A percentile compares a stretch with the other conserved stretches of the same genome.
Conservation (phyloP, 2,329 filamentous ascomycete genomes). For the Penicillium occitanis region DNA sequence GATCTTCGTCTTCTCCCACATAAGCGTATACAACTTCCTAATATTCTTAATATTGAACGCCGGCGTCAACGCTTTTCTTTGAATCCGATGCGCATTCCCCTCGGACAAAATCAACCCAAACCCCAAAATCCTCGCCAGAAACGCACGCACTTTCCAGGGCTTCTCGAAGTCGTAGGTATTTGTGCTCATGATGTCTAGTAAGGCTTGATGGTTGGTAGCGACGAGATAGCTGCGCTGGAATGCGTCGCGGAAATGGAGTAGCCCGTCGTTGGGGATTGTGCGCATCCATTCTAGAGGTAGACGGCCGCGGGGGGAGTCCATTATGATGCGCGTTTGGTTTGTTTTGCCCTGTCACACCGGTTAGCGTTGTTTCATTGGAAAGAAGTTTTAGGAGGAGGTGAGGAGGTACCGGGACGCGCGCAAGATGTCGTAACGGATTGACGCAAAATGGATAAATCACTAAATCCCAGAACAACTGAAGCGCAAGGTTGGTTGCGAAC, state of each 20-base stretch:
- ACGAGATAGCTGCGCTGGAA: constrained; percentile 42
- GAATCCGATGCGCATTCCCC: constrained; percentile 51
- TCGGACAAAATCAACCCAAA: constrained; percentile 54
- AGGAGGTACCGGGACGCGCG: constrained; percentile 42
- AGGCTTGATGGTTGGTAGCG: constrained; percentile 39
- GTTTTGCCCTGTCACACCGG: constrained; percentile 27
- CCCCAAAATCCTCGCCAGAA: constrained; percentile 51
- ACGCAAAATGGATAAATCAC: constrained; percentile 54
- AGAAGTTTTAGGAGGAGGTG: no score
- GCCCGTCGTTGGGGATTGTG: constrained; percentile 55
- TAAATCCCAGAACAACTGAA: constrained; percentile 38
- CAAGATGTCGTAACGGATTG: constrained; percentile 53
- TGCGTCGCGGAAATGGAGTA: constrained; percentile 53
- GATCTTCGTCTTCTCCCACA: constrained; percentile 41
- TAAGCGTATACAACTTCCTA: constrained; percentile 35
- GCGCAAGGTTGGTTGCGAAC: constrained; percentile 28
- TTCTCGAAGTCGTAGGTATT: constrained; percentile 58
- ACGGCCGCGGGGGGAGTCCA: constrained; percentile 36
- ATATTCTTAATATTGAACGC: constrained; percentile 42
- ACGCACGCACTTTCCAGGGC: constrained; percentile 44
- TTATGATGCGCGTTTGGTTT: constrained; percentile 31
- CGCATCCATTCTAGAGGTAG: constrained; percentile 49
- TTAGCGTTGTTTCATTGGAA: neutral
- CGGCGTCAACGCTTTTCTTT: constrained; percentile 41
- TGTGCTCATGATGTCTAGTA: constrained; percentile 55